Evolutionary conservation across 2,329 filamentous ascomycete genomes (phyloP), one percentile per base, ranked within the genome.

Genomic region (Passalora sequoiae): DNA sequence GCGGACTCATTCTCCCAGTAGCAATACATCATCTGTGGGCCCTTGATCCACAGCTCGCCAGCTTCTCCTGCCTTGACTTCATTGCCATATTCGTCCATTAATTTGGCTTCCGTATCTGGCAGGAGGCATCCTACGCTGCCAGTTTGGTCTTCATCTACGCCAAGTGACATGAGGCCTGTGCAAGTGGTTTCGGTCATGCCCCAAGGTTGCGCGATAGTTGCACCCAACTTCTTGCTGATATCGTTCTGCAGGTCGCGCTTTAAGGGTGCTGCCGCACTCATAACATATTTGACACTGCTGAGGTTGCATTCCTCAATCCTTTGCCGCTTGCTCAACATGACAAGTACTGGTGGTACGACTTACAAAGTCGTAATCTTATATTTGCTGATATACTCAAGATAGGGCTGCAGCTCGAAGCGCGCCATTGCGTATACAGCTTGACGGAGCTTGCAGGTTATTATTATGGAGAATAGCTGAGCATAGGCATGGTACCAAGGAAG

Each of bases 131-230:
- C 86, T 1, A 91, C 84, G 2, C 56, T 72, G 56, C 63, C 65
- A 21, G 69, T 68, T 2, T 60, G 50, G 4, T 58, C 64, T 4
- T 58, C 63, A 44, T 76, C 62, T 3, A 36, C 38, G 1, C 59
- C 67, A 0, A 80, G 76, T 50, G 84, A 72, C 81, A 89, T 5
- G 9, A 85, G 73, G 13, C 77, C 71, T 0, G 83, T 80, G 62
- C 86, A 91, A 0, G 86, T 92, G 2, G 71, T 66, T 60, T 92
- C 87, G 1, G 87, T 92, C 87, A 94, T 91, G 4, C 88, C 88
- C 84, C 86, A 43, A 17, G 17, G 13, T 13, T 43, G 40, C 3
- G 31, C 31, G 16, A 43, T 43, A 4, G 94, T 27, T 6, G 30
- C 27, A 6, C 21, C 40, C n/a, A 20, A n/a, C 15, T 36, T 27